A percentile compares a stretch with the other conserved stretches of the same genome.
phyloP scores from a whole-genome alignment of 495 filamentous ascomycete species.

The Xylaria bambusicola region DNA sequence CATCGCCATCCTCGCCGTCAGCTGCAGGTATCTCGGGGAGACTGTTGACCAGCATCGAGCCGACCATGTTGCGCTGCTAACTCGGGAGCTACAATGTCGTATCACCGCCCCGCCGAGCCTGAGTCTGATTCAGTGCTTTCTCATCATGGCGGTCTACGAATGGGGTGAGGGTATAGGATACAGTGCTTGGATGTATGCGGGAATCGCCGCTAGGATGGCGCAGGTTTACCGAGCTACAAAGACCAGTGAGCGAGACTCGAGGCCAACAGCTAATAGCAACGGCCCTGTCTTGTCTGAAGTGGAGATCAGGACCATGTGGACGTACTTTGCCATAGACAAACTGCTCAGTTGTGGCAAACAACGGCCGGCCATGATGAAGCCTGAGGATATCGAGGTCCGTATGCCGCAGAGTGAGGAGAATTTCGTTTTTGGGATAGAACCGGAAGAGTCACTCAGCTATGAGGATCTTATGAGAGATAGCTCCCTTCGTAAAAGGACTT shows the following conservation, averaged over 20 bases:
- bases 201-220: conserved; percentile 13
- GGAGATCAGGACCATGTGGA: conserved; percentile 13
- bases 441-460: not conserved
- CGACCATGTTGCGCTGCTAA: conserved; percentile 6
- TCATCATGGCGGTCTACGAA: conserved; percentile 17
- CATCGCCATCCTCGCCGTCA: conserved; percentile 15
- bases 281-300: conserved; percentile 2
- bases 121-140: conserved; percentile 15
- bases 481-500: not conserved
- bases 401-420: conserved; percentile 12
- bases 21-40: conserved; percentile 8
- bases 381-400: conserved; percentile 12
- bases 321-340: conserved; percentile 12
- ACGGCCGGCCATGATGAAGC: conserved; percentile 10
- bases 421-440: conserved; percentile 6
- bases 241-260: conserved; percentile 8
- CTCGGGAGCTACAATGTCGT: conserved; percentile 5
- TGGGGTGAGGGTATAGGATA: conserved; percentile 10
- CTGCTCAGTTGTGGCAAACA: conserved; percentile 12
- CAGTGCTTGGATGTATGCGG: conserved; percentile 11
- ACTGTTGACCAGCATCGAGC: not conserved
- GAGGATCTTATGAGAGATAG: not conserved
- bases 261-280: not conserved
- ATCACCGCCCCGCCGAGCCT: conserved; percentile 10
- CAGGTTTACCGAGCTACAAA: conserved; percentile 15